phyloP scores from a whole-genome alignment of 805 yeast species.

The Torulaspora franciscae region DNA sequence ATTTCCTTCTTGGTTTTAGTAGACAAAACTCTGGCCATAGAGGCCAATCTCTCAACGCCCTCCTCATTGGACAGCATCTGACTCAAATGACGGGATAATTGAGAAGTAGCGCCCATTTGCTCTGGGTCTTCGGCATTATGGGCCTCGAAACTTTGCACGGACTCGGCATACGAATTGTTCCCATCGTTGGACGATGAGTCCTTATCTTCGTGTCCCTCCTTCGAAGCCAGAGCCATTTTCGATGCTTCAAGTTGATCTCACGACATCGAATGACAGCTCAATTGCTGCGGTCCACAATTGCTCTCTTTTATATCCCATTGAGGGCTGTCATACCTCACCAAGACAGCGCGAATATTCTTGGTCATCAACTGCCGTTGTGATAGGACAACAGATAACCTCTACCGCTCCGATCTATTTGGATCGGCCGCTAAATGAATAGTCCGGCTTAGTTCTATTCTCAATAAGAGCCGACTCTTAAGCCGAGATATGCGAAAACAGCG shows the following conservation, averaged over 20 bases:
- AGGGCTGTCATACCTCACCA: neutral
- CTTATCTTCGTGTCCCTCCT: conserved; percentile 19
- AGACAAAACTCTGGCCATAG: conserved; percentile 48
- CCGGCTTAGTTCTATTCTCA: neutral
- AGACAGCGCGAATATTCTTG: neutral
- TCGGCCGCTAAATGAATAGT: neutral
- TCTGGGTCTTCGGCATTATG: conserved; percentile 19
- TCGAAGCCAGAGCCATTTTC: conserved; percentile 18
- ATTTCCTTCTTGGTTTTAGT: conserved; percentile 45
- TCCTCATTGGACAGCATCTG: conserved; percentile 34
- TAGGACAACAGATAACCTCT: too few relatives aligned
- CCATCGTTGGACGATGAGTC: conserved; percentile 20
- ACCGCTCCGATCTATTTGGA: neutral
- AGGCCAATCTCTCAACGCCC: conserved; percentile 40
- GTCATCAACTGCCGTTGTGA: neutral
- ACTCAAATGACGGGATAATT: conserved; percentile 31
- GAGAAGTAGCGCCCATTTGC: conserved; percentile 24
- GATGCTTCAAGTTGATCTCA: too few relatives aligned
- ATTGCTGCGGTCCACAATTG: too few relatives aligned
- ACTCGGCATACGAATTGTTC: conserved; percentile 25
- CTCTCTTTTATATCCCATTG: too few relatives aligned
- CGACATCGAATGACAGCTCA: too few relatives aligned
- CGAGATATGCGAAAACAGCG: neutral
- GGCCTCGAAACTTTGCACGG: conserved; percentile 23
- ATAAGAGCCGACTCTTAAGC: neutral